Evolutionary conservation across 164 flowering plant species (phyloP).

Genomic region (Vitis rupestris): DNA sequence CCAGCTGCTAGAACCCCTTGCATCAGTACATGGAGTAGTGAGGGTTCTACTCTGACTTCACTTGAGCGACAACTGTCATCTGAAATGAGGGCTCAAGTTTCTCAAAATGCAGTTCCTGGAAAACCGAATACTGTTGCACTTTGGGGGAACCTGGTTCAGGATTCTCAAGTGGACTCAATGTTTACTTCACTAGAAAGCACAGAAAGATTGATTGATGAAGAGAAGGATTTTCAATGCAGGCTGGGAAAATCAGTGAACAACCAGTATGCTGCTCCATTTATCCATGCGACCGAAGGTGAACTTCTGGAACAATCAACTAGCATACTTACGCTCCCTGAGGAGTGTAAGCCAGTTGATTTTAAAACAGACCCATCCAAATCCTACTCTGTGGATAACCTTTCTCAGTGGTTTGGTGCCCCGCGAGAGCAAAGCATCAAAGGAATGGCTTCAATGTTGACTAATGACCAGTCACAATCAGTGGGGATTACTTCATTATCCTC

Average conservation of each 20-base stretch:
- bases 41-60: slow-evolving; percentile 34
- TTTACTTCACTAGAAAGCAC: slow-evolving; percentile 12
- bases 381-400: slow-evolving; percentile 25
- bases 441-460: slow-evolving; percentile 11
- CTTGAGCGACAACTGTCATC: slow-evolving; percentile 36
- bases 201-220: slow-evolving; percentile 9
- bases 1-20: slow-evolving; percentile 21
- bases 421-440: slow-evolving; percentile 25
- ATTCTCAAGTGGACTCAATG: slow-evolving; percentile 20
- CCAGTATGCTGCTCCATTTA: slow-evolving; percentile 14
- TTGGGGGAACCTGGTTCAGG: slow-evolving; percentile 12
- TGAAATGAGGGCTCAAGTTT: slow-evolving; percentile 20
- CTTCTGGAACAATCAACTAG: slow-evolving; percentile 20
- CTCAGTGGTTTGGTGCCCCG: slow-evolving; percentile 37
- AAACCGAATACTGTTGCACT: slow-evolving; percentile 8
- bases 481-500: slow-evolving; percentile 26
- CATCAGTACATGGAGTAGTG: slow-evolving; percentile 33
- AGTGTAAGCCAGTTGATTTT: slow-evolving; percentile 18
- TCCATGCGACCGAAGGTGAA: slow-evolving; percentile 18
- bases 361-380: slow-evolving; percentile 15
- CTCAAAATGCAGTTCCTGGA: slow-evolving; percentile 19
- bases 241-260: slow-evolving; percentile 13
- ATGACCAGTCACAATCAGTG: slow-evolving; percentile 22
- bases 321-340: slow-evolving; percentile 18
- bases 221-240: slow-evolving; percentile 7